phyloP scores from a whole-genome alignment of 495 filamentous ascomycete genomes.

The Aspergillus conjunctus region DNA sequence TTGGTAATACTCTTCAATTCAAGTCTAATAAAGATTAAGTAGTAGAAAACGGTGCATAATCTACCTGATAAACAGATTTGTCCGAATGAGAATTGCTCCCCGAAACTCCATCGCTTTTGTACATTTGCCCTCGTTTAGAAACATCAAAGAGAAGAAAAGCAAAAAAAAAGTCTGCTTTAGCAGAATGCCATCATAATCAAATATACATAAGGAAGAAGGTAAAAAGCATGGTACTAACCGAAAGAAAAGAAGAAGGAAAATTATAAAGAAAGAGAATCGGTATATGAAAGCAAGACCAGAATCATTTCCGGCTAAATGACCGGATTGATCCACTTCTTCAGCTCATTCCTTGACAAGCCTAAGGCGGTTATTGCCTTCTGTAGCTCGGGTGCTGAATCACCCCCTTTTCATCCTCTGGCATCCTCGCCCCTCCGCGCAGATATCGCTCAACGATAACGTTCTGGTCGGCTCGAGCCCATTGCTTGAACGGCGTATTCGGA shows the following conservation, averaged over 20 bases:
- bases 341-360: too few relatives aligned
- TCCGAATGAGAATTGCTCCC: not conserved
- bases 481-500: slow-evolving; percentile 46
- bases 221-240: not conserved
- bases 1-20: too few relatives aligned
- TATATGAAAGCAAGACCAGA: too few relatives aligned
- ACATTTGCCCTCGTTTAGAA: not conserved
- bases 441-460: slow-evolving; percentile 33
- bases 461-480: slow-evolving; percentile 43
- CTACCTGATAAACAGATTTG: not conserved
- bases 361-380: slow-evolving; percentile 2
- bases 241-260: not conserved
- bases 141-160: not conserved
- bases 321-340: too few relatives aligned
- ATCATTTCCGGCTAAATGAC: too few relatives aligned
- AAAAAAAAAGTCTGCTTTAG: too few relatives aligned
- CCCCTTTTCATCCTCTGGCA: slow-evolving; percentile 38
- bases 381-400: slow-evolving; percentile 32
- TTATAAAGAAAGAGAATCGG: too few relatives aligned
- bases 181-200: not conserved
- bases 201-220: not conserved
- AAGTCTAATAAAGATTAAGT: too few relatives aligned
- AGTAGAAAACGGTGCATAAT: not conserved
- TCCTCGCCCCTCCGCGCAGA: slow-evolving; percentile 33
- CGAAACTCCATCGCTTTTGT: not conserved